phyloP scores from a whole-genome alignment of 2,329 filamentous ascomycete genomes.

The Microcera coccophila region DNA sequence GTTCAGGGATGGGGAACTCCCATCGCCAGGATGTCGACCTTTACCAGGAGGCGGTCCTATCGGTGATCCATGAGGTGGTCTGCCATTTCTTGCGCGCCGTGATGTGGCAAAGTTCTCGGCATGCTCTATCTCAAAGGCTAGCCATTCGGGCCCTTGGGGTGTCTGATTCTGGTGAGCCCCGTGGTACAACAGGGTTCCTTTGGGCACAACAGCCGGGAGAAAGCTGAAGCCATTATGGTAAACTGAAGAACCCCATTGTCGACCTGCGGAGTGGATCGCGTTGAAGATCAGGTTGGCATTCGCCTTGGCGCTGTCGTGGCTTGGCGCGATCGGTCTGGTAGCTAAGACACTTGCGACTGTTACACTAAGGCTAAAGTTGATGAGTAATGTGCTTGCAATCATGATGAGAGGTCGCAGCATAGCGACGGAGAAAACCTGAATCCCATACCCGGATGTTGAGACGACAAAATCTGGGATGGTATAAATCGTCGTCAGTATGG shows the following conservation, averaged over 20 bases:
- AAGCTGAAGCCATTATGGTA: constrained; percentile 74
- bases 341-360: constrained; percentile 3
- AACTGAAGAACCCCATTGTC: constrained; percentile 69
- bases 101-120: constrained; percentile 58
- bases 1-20: constrained; percentile 1
- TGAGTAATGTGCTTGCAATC: background rate
- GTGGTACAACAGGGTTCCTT: constrained; percentile 65
- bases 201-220: constrained; percentile 62
- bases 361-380: background rate
- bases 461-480: too few relatives aligned
- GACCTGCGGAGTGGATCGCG: constrained; percentile 64
- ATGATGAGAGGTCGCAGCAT: too few relatives aligned
- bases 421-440: too few relatives aligned
- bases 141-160: constrained; percentile 60
- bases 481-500: too few relatives aligned
- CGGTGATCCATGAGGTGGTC: background rate
- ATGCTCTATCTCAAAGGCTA: constrained; percentile 75
- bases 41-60: background rate
- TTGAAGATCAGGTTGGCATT: constrained; percentile 70
- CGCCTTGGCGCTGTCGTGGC: constrained; percentile 34
- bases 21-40: background rate
- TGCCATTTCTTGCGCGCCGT: background rate
- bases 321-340: constrained; percentile 33
- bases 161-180: constrained; percentile 46
- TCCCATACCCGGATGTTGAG: too few relatives aligned